A percentile compares a stretch with the other conserved stretches of the same genome.
These are phyloP conservation scores for Peronospora farinosa DNA, from an alignment of 352 stramenopile genomes.

Conservation along the genomic window DNA sequence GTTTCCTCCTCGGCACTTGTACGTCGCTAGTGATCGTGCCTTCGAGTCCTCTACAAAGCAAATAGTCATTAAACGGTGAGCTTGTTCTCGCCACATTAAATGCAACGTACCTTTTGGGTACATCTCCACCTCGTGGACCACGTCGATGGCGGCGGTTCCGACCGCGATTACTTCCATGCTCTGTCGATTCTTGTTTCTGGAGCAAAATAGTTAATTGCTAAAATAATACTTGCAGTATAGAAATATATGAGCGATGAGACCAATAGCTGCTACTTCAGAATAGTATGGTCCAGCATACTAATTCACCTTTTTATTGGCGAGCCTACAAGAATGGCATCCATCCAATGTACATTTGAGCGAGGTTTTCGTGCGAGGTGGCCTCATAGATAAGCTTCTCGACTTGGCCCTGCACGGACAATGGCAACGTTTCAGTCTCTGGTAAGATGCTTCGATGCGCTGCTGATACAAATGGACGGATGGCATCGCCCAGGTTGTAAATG, in stretches of 20 bases:
- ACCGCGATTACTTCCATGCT: conserved; percentile 55
- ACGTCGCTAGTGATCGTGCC: conserved; percentile 40
- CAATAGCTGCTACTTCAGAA: background rate
- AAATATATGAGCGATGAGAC: background rate
- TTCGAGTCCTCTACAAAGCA: conserved; percentile 27
- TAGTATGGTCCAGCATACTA: too few species aligned
- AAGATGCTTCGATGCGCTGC: conserved; percentile 58
- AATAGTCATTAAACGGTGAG: background rate
- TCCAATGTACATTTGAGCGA: conserved; percentile 93
- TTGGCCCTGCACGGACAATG: conserved; percentile 90
- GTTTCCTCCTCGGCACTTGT: conserved; percentile 68
- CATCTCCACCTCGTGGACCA: conserved; percentile 53
- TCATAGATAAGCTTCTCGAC: conserved; percentile 92
- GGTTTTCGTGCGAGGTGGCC: conserved; percentile 87
- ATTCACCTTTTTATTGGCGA: background rate
- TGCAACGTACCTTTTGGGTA: conserved; percentile 43
- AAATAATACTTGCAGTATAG: background rate
- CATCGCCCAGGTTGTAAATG: conserved; percentile 88
- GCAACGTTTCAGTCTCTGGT: conserved; percentile 80
- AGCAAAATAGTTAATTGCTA: background rate
- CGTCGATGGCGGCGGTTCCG: conserved; percentile 67
- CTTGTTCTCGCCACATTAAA: background rate
- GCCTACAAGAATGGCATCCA: conserved; percentile 88
- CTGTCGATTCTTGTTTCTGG: background rate
- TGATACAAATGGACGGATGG: conserved; percentile 64